Evolutionary conservation across 306 rosid species (phyloP).

Genomic region (Prunus mira): DNA sequence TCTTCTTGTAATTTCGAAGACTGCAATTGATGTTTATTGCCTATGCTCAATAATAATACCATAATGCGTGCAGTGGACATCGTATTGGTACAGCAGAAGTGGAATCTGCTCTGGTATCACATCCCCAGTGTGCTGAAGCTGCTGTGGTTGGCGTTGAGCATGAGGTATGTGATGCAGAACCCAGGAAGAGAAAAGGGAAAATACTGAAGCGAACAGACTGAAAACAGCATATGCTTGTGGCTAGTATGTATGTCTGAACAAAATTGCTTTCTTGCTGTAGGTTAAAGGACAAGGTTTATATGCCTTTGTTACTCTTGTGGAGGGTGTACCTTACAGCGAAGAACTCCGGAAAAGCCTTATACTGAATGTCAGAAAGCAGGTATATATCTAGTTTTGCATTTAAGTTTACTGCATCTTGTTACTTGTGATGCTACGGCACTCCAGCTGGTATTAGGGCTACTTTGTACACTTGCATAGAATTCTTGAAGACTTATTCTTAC

Average conservation of each 20-base stretch:
- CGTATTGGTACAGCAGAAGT: conserved; percentile 99
- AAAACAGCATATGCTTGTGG: conserved; percentile 10
- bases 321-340: conserved; percentile 86
- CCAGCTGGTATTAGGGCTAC: not conserved
- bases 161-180: conserved; percentile 52
- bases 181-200: too few relatives aligned
- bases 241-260: conserved; percentile 22
- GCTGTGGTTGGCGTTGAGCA: conserved; percentile 98
- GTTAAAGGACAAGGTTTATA: conserved; percentile 96
- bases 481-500: conserved; percentile 5
- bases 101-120: conserved; percentile 96
- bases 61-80: conserved; percentile 72
- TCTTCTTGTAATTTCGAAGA: not conserved
- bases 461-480: not conserved
- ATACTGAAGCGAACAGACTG: not conserved
- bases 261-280: conserved; percentile 38
- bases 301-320: conserved; percentile 88
- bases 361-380: conserved; percentile 83
- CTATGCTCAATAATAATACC: not conserved
- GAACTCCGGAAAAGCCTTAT: conserved; percentile 78
- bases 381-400: conserved; percentile 22
- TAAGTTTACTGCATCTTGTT: not conserved
- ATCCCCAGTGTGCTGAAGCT: conserved; percentile 91
- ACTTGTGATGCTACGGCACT: not conserved
- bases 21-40: not conserved